Evolutionary conservation across 2,329 filamentous ascomycete genomes (phyloP).

Genomic region (Neophaeococcomyces mojaviensis): DNA sequence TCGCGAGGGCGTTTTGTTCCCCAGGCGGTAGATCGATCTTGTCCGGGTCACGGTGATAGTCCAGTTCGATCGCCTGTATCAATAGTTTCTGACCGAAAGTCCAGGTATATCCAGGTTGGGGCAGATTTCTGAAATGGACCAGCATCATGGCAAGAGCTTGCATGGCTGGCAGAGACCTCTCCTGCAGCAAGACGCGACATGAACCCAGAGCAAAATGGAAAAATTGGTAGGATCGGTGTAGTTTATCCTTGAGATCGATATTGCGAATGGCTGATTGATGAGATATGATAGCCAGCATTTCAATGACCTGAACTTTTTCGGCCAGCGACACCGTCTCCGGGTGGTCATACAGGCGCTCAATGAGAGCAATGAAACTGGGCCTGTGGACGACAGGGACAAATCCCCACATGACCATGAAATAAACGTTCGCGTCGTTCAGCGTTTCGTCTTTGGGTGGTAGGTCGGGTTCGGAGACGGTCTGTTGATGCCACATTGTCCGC

Average conservation of each 20-base stretch:
- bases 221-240: conserved; percentile 61
- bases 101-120: conserved; percentile 69
- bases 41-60: conserved; percentile 64
- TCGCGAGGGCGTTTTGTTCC: conserved; percentile 49
- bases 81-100: conserved; percentile 60
- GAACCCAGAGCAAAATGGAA: conserved; percentile 68
- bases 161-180: conserved; percentile 57
- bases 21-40: conserved; percentile 42
- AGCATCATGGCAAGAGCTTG: conserved; percentile 68
- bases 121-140: conserved; percentile 66
- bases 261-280: conserved; percentile 72
- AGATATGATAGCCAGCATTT: conserved; percentile 70
- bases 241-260: conserved; percentile 47
- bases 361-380: conserved; percentile 61
- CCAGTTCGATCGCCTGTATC: conserved; percentile 63
- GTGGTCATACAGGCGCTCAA: conserved; percentile 65
- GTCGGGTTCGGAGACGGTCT: conserved; percentile 39
- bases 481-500: conserved; percentile 55
- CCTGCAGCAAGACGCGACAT: conserved; percentile 57
- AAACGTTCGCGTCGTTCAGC: conserved; percentile 65
- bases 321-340: conserved; percentile 54
- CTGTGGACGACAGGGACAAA: conserved; percentile 73
- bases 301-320: conserved; percentile 65
- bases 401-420: conserved; percentile 62
- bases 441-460: conserved; percentile 60